phyloP scores from a whole-genome alignment of 2,329 filamentous ascomycete species.

The Xylariaceae sp. region DNA sequence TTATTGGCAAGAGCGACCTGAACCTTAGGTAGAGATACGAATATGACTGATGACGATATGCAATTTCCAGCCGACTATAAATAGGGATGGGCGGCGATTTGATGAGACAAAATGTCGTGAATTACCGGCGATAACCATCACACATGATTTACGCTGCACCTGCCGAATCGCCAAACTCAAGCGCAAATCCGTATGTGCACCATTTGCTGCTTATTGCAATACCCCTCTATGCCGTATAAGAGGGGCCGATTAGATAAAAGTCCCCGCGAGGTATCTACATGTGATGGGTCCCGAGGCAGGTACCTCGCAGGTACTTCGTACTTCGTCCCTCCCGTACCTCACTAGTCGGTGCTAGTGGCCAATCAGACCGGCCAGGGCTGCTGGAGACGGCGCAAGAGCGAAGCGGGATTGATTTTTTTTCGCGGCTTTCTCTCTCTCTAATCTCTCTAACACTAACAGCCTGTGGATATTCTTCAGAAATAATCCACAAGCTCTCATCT shows the following conservation, averaged over 20 bases:
- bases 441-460: background rate
- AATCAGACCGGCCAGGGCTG: conserved; percentile 11
- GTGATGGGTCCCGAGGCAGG: background rate
- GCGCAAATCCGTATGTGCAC: background rate
- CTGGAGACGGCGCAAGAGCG: conserved; percentile 12
- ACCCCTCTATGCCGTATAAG: background rate
- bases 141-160: background rate
- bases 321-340: too few relatives aligned
- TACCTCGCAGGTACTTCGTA: background rate
- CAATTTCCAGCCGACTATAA: background rate
- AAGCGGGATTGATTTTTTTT: conserved; percentile 21
- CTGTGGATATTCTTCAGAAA: conserved; percentile 1
- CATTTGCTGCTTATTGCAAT: background rate
- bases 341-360: background rate
- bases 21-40: background rate
- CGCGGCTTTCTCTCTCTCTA: conserved; percentile 3
- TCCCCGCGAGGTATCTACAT: too few relatives aligned
- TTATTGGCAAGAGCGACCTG: background rate
- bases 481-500: conserved; percentile 7
- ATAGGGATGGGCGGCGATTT: background rate
- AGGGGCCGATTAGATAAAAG: background rate
- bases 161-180: background rate
- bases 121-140: background rate
- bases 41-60: background rate
- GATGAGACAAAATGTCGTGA: background rate